A percentile compares a stretch with the other conserved stretches of the same genome.
These are phyloP conservation scores for Zasmidium citrigriseum DNA, from an alignment of 2,329 filamentous ascomycete species.

Conservation along the genomic window DNA sequence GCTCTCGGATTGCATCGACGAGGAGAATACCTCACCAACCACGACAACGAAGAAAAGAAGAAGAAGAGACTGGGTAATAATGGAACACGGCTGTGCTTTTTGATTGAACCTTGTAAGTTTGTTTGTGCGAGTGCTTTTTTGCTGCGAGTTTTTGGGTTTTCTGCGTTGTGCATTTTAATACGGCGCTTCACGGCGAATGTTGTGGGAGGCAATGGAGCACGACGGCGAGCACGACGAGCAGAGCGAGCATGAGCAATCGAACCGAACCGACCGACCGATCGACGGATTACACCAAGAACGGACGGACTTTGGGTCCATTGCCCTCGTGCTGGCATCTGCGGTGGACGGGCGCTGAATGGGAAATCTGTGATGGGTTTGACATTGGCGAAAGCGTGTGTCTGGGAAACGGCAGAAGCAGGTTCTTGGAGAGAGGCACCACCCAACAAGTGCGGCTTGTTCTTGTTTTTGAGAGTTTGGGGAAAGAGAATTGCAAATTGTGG, in stretches of 20 bases:
- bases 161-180: conserved; percentile 6
- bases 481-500: not conserved
- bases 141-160: not conserved
- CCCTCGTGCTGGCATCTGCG: too few relatives aligned
- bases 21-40: not conserved
- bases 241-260: too few relatives aligned
- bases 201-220: not conserved
- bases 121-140: not conserved
- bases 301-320: too few relatives aligned
- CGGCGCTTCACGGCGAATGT: not conserved
- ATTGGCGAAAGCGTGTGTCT: not conserved
- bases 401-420: conserved; percentile 7
- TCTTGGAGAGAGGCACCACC: conserved; percentile 1
- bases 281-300: too few relatives aligned
- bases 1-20: conserved; percentile 3
- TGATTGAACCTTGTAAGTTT: conserved; percentile 2
- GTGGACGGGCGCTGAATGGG: not conserved
- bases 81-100: not conserved
- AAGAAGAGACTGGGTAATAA: conserved; percentile 1
- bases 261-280: too few relatives aligned
- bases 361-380: not conserved
- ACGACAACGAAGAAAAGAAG: not conserved
- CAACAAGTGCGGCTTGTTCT: too few relatives aligned
- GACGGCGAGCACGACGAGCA: too few relatives aligned
- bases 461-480: not conserved